phyloP scores from a whole-genome alignment of 2,329 filamentous ascomycete genomes.

The Colletotrichum tabaci region DNA sequence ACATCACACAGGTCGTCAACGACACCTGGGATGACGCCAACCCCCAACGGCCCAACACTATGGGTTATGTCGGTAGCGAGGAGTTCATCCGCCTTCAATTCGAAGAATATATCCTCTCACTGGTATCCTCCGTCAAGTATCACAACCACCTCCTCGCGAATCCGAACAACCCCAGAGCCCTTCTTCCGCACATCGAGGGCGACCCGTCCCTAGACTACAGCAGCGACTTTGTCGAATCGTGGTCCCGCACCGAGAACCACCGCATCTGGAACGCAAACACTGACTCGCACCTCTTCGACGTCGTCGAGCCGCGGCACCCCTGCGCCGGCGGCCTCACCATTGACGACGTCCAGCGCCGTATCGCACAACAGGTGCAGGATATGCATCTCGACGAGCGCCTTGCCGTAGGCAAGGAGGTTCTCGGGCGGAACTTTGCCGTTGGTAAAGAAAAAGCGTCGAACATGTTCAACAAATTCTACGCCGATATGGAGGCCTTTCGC shows the following conservation, averaged over 20 bases:
- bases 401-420: constrained; percentile 83
- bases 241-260: constrained; percentile 92
- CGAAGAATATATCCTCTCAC: constrained; percentile 92
- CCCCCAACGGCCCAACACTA: constrained; percentile 89
- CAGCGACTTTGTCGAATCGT: constrained; percentile 86
- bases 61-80: constrained; percentile 95
- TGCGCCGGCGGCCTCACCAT: constrained; percentile 93
- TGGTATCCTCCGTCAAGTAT: constrained; percentile 92
- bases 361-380: constrained; percentile 93
- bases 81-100: constrained; percentile 98
- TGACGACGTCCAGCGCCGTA: constrained; percentile 91
- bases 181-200: constrained; percentile 79
- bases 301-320: constrained; percentile 93
- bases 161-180: constrained; percentile 70
- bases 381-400: constrained; percentile 94
- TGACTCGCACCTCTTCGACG: constrained; percentile 92
- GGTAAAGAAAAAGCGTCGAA: constrained; percentile 90
- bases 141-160: constrained; percentile 76
- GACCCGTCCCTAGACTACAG: constrained; percentile 91
- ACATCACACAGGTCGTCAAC: constrained; percentile 91
- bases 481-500: constrained; percentile 82
- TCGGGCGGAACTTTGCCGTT: constrained; percentile 90
- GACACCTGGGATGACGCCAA: constrained; percentile 97
- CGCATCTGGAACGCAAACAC: constrained; percentile 86
- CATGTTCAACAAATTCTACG: constrained; percentile 90